Evolutionary conservation across 2,329 filamentous ascomycete genomes (phyloP), one percentile per base, ranked within the genome.

Genomic region (Septoria linicola): DNA sequence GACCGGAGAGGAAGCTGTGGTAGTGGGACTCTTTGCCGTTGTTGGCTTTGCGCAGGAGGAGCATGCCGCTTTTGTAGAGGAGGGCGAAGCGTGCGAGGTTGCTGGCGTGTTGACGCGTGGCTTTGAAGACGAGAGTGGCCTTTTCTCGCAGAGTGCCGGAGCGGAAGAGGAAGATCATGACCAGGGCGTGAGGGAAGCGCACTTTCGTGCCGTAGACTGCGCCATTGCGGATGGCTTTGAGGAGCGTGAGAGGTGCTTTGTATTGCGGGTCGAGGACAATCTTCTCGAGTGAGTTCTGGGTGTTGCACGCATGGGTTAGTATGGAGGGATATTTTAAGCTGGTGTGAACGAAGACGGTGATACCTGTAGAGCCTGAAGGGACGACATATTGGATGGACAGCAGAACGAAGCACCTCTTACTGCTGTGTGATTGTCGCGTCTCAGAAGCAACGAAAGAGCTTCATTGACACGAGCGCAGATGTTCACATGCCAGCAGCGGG

Each of bases 91-190:
- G 85, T 59, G 90, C 89, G 35, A 99, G 82, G 73, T 97, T 99
- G 57, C 82, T 83, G 53, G 93, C 93, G 72, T 99, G 93, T 63
- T 88, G 90, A 64, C 82, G 82, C 7, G 93, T 99, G 8, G 93
- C 92, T 70, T 87, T 85, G 66, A 92, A 78, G 60, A 99, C 84
- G 46, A 95, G 82, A 50, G 74, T 73, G 58, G 81, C 67, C 73
- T 97, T 97, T 69, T 95, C 82, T 49, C 83, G 84, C 63, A 96
- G 70, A 42, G 75, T 81, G 74, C 92, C 93, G 8, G 87, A 89
- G 62, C 93, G 88, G 77, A 99, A 99, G 61, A 99, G 82, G 63
- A 97, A 87, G 61, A 96, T 89, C 92, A 99, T 99, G 44, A 99
- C 93, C 62, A 99, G 80, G 55, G 93, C 93, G 75, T 99, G 93